phyloP scores from a whole-genome alignment of 2,329 filamentous ascomycete species.

The Chrysoporthe austroafricana region DNA sequence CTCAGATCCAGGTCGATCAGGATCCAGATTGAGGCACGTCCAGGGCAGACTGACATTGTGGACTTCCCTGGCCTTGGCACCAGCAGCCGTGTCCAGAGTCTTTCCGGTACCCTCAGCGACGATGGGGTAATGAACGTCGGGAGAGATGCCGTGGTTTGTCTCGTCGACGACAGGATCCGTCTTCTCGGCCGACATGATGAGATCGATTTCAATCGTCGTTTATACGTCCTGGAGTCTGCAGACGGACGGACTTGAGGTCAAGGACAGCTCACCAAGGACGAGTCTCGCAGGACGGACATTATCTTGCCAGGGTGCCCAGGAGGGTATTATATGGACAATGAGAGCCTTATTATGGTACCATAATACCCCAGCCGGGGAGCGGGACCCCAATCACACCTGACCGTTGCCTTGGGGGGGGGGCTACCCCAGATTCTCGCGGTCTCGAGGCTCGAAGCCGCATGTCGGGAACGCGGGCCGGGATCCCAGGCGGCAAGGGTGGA shows the following conservation, averaged over 20 bases:
- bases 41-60: slow-evolving; percentile 43
- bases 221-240: slow-evolving; percentile 7
- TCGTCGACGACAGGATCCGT: slow-evolving; percentile 17
- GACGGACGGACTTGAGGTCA: slow-evolving; percentile 5
- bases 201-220: slow-evolving; percentile 5
- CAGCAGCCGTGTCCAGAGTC: slow-evolving; percentile 34
- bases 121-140: slow-evolving; percentile 27
- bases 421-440: slow-evolving; percentile 26
- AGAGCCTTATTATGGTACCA: neutral
- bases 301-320: neutral
- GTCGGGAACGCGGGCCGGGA: slow-evolving; percentile 26
- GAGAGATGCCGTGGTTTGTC: slow-evolving; percentile 25
- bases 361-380: neutral
- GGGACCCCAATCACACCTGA: slow-evolving; percentile 16
- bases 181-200: slow-evolving; percentile 29
- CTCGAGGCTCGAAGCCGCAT: neutral
- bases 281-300: slow-evolving; percentile 8
- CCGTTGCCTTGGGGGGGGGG: slow-evolving; percentile 3
- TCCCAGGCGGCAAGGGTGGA: slow-evolving; percentile 27
- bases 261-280: slow-evolving; percentile 10
- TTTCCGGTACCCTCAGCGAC: slow-evolving; percentile 37
- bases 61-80: slow-evolving; percentile 46
- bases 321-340: slow-evolving; percentile 23
- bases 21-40: neutral
- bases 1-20: neutral